phyloP scores from a whole-genome alignment of 768 basidiomycete species.

The Saitozyma sp. region DNA sequence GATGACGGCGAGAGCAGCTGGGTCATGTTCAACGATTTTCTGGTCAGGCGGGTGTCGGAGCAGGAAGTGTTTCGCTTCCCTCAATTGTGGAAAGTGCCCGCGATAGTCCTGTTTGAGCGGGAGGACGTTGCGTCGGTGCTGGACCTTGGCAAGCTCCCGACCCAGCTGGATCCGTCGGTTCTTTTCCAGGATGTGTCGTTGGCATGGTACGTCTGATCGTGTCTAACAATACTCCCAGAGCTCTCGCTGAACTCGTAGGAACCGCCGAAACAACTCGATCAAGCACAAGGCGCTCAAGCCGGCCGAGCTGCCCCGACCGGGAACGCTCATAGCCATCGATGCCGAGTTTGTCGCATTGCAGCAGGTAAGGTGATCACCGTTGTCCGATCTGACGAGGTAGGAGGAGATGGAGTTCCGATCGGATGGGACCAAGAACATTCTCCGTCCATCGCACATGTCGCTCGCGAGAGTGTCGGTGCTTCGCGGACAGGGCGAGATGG shows the following conservation, averaged over 20 bases:
- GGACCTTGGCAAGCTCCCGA: constrained; percentile 67
- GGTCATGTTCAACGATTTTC: constrained; percentile 97
- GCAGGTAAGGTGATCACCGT: constrained; percentile 59
- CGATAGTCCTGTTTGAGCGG: constrained; percentile 86
- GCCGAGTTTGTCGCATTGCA: constrained; percentile 98
- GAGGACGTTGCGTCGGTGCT: constrained; percentile 62
- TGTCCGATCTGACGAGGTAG: constrained; percentile 52
- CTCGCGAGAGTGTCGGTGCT: constrained; percentile 92
- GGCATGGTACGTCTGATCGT: constrained; percentile 62
- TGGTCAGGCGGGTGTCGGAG: constrained; percentile 78
- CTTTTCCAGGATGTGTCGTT: constrained; percentile 85
- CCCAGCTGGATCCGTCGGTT: constrained; percentile 69
- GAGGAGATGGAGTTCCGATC: constrained; percentile 95
- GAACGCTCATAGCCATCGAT: constrained; percentile 89
- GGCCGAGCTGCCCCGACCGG: constrained; percentile 79
- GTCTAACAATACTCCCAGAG: too few species aligned
- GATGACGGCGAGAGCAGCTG: constrained; percentile 63
- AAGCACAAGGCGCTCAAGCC: constrained; percentile 72
- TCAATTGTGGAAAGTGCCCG: constrained; percentile 91
- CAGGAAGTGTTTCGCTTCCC: constrained; percentile 85
- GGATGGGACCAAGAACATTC: constrained; percentile 87
- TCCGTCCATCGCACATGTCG: constrained; percentile 86
- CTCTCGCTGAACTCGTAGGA: constrained; percentile 56
- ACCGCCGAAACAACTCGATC: constrained; percentile 69
- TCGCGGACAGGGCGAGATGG: constrained; percentile 75